Conservation (phyloP, 2,329 filamentous ascomycete species). For the Neofusicoccum cordaticola region DNA sequence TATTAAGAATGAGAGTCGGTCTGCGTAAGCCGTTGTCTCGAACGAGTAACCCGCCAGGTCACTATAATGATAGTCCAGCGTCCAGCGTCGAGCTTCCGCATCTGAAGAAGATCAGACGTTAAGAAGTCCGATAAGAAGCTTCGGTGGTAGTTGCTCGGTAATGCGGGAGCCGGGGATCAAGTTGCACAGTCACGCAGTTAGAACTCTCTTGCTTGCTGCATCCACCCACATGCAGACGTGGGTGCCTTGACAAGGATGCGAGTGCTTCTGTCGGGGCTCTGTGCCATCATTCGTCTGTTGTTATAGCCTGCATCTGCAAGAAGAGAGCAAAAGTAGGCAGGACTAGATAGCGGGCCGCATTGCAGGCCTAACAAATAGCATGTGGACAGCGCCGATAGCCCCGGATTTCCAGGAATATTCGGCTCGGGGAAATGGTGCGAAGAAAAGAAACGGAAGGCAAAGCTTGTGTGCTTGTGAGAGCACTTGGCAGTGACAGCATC, state of each 20-base stretch:
- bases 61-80: neutral
- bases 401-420: neutral
- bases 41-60: neutral
- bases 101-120: constrained; percentile 2
- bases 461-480: neutral
- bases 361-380: no score
- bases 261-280: neutral
- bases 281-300: neutral
- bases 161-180: neutral
- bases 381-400: neutral
- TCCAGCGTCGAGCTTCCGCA: neutral
- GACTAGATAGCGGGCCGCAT: no score
- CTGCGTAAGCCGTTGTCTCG: neutral
- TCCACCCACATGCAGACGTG: neutral
- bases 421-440: neutral
- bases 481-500: neutral
- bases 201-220: neutral
- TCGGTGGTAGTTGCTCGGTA: neutral
- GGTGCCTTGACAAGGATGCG: neutral
- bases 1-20: neutral
- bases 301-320: neutral
- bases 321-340: neutral
- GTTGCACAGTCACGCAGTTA: neutral
- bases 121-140: neutral
- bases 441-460: neutral